Conservation (phyloP, 2,329 filamentous ascomycete genomes). For the Hypomyces rosellus region DNA sequence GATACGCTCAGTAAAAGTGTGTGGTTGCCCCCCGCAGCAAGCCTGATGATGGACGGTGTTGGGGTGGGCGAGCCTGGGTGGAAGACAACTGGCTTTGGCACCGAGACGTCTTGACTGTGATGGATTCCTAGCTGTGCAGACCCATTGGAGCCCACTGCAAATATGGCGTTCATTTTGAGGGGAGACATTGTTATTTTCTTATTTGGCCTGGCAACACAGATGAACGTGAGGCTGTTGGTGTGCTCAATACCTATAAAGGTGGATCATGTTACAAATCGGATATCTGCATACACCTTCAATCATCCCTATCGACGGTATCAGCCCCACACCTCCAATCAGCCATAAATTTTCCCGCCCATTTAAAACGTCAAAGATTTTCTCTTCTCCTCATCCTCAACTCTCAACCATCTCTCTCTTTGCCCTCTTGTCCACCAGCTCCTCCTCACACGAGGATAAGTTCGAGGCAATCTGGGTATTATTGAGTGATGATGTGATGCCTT, state of each 20-base stretch:
- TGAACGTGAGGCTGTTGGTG: neutral
- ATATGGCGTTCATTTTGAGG: conserved; percentile 44
- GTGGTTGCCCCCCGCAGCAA: conserved; percentile 75
- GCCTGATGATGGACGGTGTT: conserved; percentile 25
- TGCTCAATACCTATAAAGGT: neutral
- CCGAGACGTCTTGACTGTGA: conserved; percentile 64
- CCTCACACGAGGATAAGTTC: too few relatives aligned
- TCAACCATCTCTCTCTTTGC: conserved; percentile 8
- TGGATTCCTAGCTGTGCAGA: conserved; percentile 68
- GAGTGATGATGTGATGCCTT: conserved; percentile 8
- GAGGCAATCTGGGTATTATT: too few relatives aligned
- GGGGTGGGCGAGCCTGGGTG: conserved; percentile 30
- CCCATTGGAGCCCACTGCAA: conserved; percentile 70
- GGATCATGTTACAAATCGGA: neutral
- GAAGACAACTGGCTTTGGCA: conserved; percentile 58
- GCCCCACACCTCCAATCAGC: conserved; percentile 7
- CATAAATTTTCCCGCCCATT: neutral
- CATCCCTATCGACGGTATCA: neutral
- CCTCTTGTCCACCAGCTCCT: neutral
- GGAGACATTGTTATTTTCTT: neutral
- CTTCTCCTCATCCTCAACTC: conserved; percentile 10
- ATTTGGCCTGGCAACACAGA: neutral
- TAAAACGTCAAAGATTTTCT: neutral
- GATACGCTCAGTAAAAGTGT: conserved; percentile 62
- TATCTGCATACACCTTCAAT: neutral